Evolutionary conservation across 306 rosid genomes (phyloP), one percentile per base, ranked within the genome.

Genomic region (Rubus parviflorus): DNA sequence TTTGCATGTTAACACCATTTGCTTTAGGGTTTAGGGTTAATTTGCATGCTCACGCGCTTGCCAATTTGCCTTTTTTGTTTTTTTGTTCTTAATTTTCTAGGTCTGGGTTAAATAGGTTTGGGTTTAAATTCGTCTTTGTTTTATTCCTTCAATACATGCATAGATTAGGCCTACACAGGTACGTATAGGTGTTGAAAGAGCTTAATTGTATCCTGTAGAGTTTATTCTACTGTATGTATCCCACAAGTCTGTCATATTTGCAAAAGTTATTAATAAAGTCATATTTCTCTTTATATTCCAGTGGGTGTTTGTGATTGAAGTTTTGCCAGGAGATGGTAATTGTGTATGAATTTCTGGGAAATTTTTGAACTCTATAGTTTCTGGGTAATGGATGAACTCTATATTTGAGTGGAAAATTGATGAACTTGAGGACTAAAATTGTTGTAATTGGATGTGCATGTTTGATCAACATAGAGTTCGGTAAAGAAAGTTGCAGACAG

Each of bases 191-290:
- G 45, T 63, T 35, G 47, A 64, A 64, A 38, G 46, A 64, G 69
- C 47, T 64, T 64, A n/a, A n/a, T n/a, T n/a, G 69, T 64, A 64
- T 64, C 70, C 38, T 17, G 70, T 64, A 64, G 70, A 64, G 45
- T 41, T 64, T 8, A 38, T 6, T 64, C 23, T 17, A 64, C 19
- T 19, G 25, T 64, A 38, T 64, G 48, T 38, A 2, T 41, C 45
- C 6, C 6, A 41, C 23, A 38, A 17, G 15, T 38, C 14, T 37
- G 23, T 15, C 37, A 63, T 37, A 37, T 17, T 63, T 12, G 6
- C 47, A 43, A 11, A 5, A 6, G 20, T 15, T 35, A 35, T 62
- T 0, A 61, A 61, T 61, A 38, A 38, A 38, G 15, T 64, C 15
- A 16, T 64, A 2, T 7, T 37, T 15, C 68, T 62, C 15, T 6